Evolutionary conservation across 129 eudicot genomes (phyloP), one percentile per base, ranked within the genome.

Genomic region (carrot (Daucus carota)): DNA sequence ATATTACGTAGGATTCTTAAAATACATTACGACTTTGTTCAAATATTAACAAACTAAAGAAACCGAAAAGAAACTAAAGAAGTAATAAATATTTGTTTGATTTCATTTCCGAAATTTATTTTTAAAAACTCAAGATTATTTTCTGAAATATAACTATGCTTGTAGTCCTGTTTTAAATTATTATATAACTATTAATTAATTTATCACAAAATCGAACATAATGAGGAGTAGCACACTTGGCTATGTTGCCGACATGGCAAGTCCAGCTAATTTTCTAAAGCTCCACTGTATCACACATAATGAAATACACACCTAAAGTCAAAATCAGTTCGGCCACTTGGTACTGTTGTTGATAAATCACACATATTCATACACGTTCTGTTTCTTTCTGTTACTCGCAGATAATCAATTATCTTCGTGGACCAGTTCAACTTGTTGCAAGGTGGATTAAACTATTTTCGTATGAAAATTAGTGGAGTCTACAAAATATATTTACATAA

Each of bases 211-310:
- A n/a, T n/a, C n/a, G n/a, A n/a, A n/a, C n/a, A n/a, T n/a, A n/a
- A n/a, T n/a, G n/a, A n/a, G n/a, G n/a, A n/a, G n/a, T n/a, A n/a
- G 47, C 34, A 70, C 46, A 70, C 48, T 70, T 70, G 50, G 74
- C 50, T 20, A 70, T 70, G 50, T 70, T 70, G 74, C 74, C 50
- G 74, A 70, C 74, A 70, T 70, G 74, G 74, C 74, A 70, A 38
- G 50, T 46, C 29, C 31, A 54, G 63, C 63, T 54, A 24, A 54
- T n/a, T 22, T 22, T 28, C 0, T 9, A 57, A 54, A 54, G n/a
- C 29, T 29, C 8, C 5, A n/a, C 2, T 22, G 62, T 2, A 38
- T 38, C 41, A 38, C 41, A 38, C 6, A 38, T 38, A 3, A 38
- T 38, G 41, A 6, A 40, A 40, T 40, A 40, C 43, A 40, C 7